Evolutionary conservation across 768 basidiomycete species (phyloP).

Genomic region (Mycena crocata): DNA sequence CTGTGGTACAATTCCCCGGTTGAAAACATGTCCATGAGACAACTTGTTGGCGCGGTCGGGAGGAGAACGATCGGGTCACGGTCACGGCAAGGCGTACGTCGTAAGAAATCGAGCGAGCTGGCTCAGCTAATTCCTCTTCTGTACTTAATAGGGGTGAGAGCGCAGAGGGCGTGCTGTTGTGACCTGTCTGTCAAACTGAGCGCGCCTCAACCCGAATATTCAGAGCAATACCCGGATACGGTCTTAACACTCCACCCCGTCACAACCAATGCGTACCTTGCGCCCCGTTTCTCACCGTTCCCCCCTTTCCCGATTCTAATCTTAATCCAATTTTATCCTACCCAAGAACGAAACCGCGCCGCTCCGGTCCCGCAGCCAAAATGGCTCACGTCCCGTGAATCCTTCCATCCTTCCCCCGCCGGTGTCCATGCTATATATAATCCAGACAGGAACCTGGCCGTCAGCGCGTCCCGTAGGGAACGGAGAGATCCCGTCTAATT

Average conservation of each 20-base stretch:
- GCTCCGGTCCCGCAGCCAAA: constrained; percentile 10
- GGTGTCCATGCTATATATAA: not conserved
- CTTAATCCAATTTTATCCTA: not conserved
- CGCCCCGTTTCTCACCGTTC: not conserved
- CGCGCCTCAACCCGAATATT: no score
- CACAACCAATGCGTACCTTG: not conserved
- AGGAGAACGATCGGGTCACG: no score
- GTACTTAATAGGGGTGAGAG: no score
- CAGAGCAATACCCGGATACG: not conserved
- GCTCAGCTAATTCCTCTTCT: no score
- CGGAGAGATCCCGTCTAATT: not conserved
- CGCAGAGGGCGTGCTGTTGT: no score
- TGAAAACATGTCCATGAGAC: no score
- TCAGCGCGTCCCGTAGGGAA: not conserved
- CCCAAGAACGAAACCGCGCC: not conserved
- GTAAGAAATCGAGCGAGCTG: no score
- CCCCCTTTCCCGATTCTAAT: not conserved
- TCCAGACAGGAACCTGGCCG: constrained; percentile 3
- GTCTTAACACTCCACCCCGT: not conserved
- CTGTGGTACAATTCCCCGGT: no score
- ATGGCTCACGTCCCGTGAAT: not conserved
- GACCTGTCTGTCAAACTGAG: no score
- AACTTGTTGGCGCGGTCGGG: no score
- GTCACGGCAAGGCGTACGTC: no score
- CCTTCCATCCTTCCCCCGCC: no score